Evolutionary conservation across 2,329 filamentous ascomycete species (phyloP), one percentile per base, ranked within the genome.

Genomic region (Cladorrhinum sp.): DNA sequence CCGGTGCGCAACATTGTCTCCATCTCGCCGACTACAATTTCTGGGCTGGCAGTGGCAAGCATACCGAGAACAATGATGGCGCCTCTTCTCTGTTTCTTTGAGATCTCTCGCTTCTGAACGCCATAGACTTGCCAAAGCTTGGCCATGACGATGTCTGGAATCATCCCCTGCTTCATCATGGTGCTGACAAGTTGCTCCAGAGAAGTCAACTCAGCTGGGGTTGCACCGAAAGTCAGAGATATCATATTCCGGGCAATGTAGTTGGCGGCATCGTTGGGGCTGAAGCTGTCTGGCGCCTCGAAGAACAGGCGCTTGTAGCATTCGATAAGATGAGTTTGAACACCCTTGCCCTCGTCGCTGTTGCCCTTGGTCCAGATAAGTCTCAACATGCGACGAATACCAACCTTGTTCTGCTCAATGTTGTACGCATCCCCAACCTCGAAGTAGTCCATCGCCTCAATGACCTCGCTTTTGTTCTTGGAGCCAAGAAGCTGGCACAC

Each of bases 321-420:
- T 68, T 99, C 95, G 66, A 99, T 96, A 27, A 99, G 82, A 75
- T 99, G 95, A 1, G 90, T 91, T 73, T 99, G 96, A 1, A 99
- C 93, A 59, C 95, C 95, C 77, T 98, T 99, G 69, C 96, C 95
- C 80, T 99, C 96, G 70, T 99, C 95, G 69, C 92, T 98, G 76
- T 98, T 99, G 68, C 95, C 93, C 77, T 99, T 99, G 65, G 95
- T 99, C 95, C 95, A 99, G 74, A 99, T 99, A 20, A 99, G 81
- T 57, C 93, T 88, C 64, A 99, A 82, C 95, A 99, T 99, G 60
- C 92, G 89, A 61, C 93, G 86, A 70, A 99, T 98, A 60, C 96
- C 95, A 41, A 89, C 78, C 74, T 96, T 93, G 71, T 96, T 92
- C 67, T 95, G 91, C 73, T 97, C 91, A 61, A 99, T 89, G 74